Evolutionary conservation across 2,329 filamentous ascomycete species (phyloP).

Genomic region (Fusarium chaquense): DNA sequence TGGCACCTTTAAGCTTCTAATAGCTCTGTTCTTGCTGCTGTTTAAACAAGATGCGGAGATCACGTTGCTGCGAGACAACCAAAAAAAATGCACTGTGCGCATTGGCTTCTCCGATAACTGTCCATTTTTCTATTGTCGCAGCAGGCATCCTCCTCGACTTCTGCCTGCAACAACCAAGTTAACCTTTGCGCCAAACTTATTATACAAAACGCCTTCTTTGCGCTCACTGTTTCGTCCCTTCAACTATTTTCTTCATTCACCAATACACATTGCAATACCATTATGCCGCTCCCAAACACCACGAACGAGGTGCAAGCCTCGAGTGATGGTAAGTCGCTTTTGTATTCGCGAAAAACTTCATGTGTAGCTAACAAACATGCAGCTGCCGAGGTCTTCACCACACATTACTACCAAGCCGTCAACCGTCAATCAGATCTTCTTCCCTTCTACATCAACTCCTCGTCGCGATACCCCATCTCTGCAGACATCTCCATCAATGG

Average conservation of each 20-base stretch:
- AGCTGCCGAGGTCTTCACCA: slow-evolving; percentile 80
- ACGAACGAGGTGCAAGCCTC: slow-evolving; percentile 61
- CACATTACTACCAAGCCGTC: slow-evolving; percentile 80
- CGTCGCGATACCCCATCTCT: slow-evolving; percentile 63
- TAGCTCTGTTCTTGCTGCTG: not conserved
- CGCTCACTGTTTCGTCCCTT: not conserved
- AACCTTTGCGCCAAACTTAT: slow-evolving; percentile 42
- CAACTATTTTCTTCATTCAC: not conserved
- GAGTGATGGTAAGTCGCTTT: slow-evolving; percentile 57
- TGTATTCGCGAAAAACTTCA: not conserved
- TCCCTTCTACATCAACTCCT: slow-evolving; percentile 77
- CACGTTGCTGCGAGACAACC: slow-evolving; percentile 13
- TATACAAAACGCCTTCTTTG: not conserved
- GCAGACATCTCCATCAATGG: slow-evolving; percentile 86
- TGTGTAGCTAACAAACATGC: slow-evolving; percentile 28
- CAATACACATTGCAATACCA: not conserved
- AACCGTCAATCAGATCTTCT: slow-evolving; percentile 71
- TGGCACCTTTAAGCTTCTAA: slow-evolving; percentile 28
- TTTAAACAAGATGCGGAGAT: slow-evolving; percentile 23
- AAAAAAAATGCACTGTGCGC: slow-evolving; percentile 34
- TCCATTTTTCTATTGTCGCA: slow-evolving; percentile 10
- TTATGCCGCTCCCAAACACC: slow-evolving; percentile 55
- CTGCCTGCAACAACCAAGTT: slow-evolving; percentile 11
- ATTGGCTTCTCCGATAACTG: slow-evolving; percentile 42
- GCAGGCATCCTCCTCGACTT: slow-evolving; percentile 28